Evolutionary conservation across 2,329 filamentous ascomycete genomes (phyloP), one percentile per base, ranked within the genome.

Genomic region (Leptographium radiaticola): DNA sequence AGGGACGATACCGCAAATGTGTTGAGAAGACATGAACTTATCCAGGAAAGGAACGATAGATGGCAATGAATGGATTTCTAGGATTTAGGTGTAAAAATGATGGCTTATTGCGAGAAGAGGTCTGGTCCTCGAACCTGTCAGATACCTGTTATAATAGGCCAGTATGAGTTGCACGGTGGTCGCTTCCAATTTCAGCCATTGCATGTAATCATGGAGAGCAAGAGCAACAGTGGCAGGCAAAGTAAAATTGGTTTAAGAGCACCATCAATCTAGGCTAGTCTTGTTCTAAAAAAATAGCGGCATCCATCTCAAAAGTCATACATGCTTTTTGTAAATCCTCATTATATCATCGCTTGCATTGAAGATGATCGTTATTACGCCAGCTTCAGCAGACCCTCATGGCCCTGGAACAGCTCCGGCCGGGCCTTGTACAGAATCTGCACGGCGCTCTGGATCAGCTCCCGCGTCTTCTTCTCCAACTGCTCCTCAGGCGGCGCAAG

Each of bases 401-500:
- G 59, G 43, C 52, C 60, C 58, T 59, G 56, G 56, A 68, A 68
- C 20, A 68, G 60, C n/a, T 62, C 60, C 4, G 63, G 63, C 48
- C 64, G 62, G 33, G 62, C 63, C 52, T 62, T 63, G 61, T 59
- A 70, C 52, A 76, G 65, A 30, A 66, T 63, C 64, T 70, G 71
- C 56, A 87, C 83, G 52, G 86, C 77, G 65, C 82, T 76, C 61
- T 80, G 72, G 46, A 91, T 74, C 62, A 84, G 74, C 58, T 74
- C 70, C 56, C 86, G 79, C 11, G 84, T 89, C 70, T 85, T 81
- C 10, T 79, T 75, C 62, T 86, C 83, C 44, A 93, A 75, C 72
- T 93, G 87, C 56, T 87, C 85, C 67, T 86, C 77, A 1, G 86
- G 86, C 49, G 81, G 76, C 55, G 76, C 73, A 54, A 91, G 75